Evolutionary conservation across 169 alveolate species (phyloP).

Genomic region (Plasmodium inui): DNA sequence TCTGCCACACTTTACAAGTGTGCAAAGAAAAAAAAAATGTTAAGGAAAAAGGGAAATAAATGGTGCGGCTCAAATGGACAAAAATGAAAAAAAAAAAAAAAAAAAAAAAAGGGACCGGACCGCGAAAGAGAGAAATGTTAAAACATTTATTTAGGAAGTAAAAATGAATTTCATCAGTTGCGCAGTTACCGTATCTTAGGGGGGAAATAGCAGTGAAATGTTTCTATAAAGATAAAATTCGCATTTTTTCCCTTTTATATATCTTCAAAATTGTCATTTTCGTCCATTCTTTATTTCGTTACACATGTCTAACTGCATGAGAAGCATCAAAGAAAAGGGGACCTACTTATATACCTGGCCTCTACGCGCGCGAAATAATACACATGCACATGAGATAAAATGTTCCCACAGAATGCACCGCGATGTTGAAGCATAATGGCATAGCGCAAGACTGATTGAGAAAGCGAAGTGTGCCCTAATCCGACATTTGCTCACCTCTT

Average conservation of each 20-base stretch:
- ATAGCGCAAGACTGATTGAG: slow-evolving; percentile 5
- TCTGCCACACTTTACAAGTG: not conserved
- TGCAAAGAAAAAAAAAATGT: slow-evolving; percentile 3
- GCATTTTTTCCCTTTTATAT: not conserved
- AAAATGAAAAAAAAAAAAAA: slow-evolving; percentile 42
- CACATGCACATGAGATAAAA: not conserved
- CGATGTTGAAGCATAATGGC: slow-evolving; percentile 16
- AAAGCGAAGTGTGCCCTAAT: not conserved
- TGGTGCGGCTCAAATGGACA: not conserved
- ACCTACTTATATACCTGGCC: not conserved
- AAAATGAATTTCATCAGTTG: not conserved
- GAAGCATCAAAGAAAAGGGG: not conserved
- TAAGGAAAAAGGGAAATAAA: not conserved
- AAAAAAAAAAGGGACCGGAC: not conserved
- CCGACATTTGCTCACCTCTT: not conserved
- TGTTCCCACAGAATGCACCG: slow-evolving; percentile 16
- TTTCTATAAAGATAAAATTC: not conserved
- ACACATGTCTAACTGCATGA: not conserved
- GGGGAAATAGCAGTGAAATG: not conserved
- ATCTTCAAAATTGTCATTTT: not conserved
- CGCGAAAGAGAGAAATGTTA: slow-evolving; percentile 7
- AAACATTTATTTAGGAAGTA: not conserved
- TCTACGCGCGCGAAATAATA: not conserved
- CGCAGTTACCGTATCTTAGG: not conserved
- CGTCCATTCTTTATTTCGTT: not conserved